Percentiles rank a stretch among this genome's conserved stretches.
Evolutionary conservation across 371 early-diverging fungal species (phyloP).

Genomic region (Basidiobolus meristosporus): DNA sequence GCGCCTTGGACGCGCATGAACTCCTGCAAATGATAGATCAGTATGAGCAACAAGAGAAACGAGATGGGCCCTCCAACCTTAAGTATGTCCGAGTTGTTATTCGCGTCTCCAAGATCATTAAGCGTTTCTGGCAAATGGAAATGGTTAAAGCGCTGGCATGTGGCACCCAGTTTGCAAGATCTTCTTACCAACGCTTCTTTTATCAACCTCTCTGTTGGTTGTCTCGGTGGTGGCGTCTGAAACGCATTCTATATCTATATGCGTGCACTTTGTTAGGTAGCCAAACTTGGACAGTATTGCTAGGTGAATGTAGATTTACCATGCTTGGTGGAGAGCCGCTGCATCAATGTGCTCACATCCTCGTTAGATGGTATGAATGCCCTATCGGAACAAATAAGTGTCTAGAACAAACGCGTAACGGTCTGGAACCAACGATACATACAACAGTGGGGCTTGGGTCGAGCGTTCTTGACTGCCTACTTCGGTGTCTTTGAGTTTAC

Average conservation of each 20-base stretch:
- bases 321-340: no score
- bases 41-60: neutral
- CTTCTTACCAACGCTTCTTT: neutral
- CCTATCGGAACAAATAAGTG: no score
- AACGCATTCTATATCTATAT: no score
- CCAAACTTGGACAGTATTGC: no score
- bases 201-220: no score
- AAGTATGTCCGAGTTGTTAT: constrained; percentile 1
- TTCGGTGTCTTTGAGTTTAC: neutral
- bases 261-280: no score
- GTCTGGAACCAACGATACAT: neutral
- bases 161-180: neutral
- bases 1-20: constrained; percentile 15
- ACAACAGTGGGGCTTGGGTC: neutral
- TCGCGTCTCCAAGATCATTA: neutral
- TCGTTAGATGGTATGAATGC: no score
- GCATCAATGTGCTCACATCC: no score
- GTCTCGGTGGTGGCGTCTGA: no score
- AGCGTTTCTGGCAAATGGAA: neutral
- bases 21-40: constrained; percentile 5
- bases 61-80: neutral
- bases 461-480: neutral
- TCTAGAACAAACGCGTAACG: neutral
- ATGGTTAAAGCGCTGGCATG: no score
- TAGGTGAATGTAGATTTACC: no score